Evolutionary conservation across 1,284 basidiomycete species (phyloP), one percentile per base, ranked within the genome.

Genomic region (Mycocalia duriaeana): DNA sequence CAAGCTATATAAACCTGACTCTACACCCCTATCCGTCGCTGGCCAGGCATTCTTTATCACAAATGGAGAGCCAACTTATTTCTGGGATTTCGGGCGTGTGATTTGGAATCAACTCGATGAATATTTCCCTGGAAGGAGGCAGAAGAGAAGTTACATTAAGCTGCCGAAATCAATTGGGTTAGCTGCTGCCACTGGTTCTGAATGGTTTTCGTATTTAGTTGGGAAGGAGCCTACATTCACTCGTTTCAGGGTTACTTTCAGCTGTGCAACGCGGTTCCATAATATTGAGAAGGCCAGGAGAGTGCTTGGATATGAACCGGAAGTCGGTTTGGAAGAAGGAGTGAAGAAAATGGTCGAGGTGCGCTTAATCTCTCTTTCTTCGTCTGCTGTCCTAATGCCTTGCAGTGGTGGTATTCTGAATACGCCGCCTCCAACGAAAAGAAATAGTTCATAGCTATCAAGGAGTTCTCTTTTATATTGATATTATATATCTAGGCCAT

Each of bases 31-130:
- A 13, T 75, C 82, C 52, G 89, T 97, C 28, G 94, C 92, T 3
- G 96, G 96, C 0, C 89, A 98, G 65, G 91, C 77, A 1, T 99
- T 96, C 74, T 96, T 95, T 74, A 92, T 99, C 69, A 96, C 94
- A 51, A 98, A 98, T 63, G 94, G 94, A 53, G 94, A 98, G 65
- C 95, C 94, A 1, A 77, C 89, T 49, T 90, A 90, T 62, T 98
- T 98, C 72, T 99, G 95, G 95, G 94, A 98, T 70, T 88, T 96
- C 63, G 78, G 87, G 20, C 81, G 93, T 7, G 70, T 81, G 2
- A 70, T 98, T n/a, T 99, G 93, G 93, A 75, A 79, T 38, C 79
- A 81, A 43, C 78, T 93, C 47, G 89, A 91, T 64, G 71, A 74
- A 24, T 71, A 77, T 22, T 78, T 68, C 61, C 79, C 68, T 38